These are phyloP conservation scores for Spathaspora gorwiae DNA, from an alignment of 805 yeast genomes.

Conservation along the genomic window DNA sequence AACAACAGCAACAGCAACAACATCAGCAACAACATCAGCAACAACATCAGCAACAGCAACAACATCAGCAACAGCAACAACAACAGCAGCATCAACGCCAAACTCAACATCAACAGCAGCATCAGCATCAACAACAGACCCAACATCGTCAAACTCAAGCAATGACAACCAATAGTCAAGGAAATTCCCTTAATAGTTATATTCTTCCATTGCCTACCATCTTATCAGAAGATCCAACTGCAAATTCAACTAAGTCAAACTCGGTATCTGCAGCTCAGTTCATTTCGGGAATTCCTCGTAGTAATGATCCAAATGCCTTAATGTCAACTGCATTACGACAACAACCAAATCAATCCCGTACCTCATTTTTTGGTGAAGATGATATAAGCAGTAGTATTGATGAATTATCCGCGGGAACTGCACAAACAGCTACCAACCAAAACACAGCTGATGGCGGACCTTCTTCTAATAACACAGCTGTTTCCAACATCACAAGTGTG, in stretches of 20 bases:
- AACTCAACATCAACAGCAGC: slow-evolving; percentile 12
- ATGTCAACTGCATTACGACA: slow-evolving; percentile 6
- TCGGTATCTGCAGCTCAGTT: slow-evolving; percentile 2
- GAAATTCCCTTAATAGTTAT: slow-evolving; percentile 3
- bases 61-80: slow-evolving; percentile 1
- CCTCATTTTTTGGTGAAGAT: slow-evolving; percentile 9
- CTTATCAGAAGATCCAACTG: slow-evolving; percentile 4
- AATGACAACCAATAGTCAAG: neutral
- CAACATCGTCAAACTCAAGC: neutral
- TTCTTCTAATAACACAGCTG: neutral
- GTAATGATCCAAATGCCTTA: slow-evolving; percentile 1
- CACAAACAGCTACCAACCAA: neutral
- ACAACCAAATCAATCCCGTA: slow-evolving; percentile 1
- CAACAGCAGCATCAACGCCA: slow-evolving; percentile 12
- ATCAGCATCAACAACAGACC: slow-evolving; percentile 10
- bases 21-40: slow-evolving; percentile 6
- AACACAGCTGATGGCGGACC: neutral
- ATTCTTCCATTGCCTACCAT: slow-evolving; percentile 12
- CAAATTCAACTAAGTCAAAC: neutral
- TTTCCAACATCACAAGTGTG: neutral
- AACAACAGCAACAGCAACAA: slow-evolving; percentile 7
- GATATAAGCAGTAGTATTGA: slow-evolving; percentile 9
- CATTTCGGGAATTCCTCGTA: slow-evolving; percentile 6
- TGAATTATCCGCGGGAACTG: slow-evolving; percentile 1
- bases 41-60: slow-evolving; percentile 1